Base-by-base conservation (phyloP, 371 early-diverging fungal genomes). In the Apophysomyces ossiformis region DNA sequence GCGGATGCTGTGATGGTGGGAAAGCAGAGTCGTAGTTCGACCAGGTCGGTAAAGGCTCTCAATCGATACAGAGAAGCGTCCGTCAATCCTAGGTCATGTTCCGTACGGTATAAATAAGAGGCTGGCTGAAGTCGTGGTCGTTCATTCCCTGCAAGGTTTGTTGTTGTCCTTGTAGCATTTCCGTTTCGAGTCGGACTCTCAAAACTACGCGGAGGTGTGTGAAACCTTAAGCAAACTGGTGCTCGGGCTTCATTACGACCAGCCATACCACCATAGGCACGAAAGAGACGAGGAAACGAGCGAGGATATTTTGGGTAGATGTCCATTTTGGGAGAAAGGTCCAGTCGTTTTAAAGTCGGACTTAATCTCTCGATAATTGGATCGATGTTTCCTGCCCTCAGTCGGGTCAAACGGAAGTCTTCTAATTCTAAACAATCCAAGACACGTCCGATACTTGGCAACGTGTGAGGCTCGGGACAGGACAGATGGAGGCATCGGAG, bases 331-430 rank as follows among this genome's bases (percentile, higher is more conserved):
- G 71, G 71, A 18, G 71, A 66, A 5, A 71, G 38, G 58, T 77
- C 78, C 12, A 77, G 46, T 7, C 70, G 64, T 36, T 61, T 54
- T 4, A 74, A 46, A n/a, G 44, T 57, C 7, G 65, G 43, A 26
- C 65, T 65, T 45, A 80, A 41, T 13, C 46, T 36, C 16, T 58
- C 41, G 7, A 80, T 61, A 2, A 77, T n/a, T 0, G 37, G 8
- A 61, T 77, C 72, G 13, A 80, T 26, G n/a, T 57, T 57, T 26
- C 81, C 77, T 2, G 70, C 44, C 2, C 76, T 60, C 21, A 77
- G 46, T 1, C 78, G 72, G 1, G 77, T 80, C 35, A 80, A n/a
- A 21, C 81, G 64, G 46, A 80, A 80, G 60, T 80, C 81, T n/a
- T 61, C 43, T 4, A 80, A 38, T 0, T 65, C 0, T n/a, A 80